phyloP scores from a whole-genome alignment of 257 asterid genomes.

The Gynochthodes officinalis region DNA sequence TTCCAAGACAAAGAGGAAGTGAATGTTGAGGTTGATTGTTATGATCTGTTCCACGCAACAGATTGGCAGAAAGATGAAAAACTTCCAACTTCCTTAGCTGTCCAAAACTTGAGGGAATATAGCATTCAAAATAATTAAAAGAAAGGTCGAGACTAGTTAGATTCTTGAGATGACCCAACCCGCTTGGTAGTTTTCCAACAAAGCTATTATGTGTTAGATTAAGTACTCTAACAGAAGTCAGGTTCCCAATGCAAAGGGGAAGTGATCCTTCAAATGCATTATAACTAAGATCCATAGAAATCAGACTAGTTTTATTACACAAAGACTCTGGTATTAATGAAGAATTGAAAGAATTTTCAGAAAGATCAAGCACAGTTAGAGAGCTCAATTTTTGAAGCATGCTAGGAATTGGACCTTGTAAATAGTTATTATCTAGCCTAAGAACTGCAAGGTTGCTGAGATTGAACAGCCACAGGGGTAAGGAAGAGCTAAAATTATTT shows the following conservation, averaged over 20 bases:
- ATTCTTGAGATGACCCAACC: too few species aligned
- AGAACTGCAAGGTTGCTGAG: not conserved
- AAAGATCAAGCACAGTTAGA: not conserved
- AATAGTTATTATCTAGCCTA: not conserved
- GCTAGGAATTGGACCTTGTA: not conserved
- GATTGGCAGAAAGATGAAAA: too few species aligned
- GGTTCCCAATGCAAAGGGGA: not conserved
- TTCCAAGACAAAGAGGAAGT: too few species aligned
- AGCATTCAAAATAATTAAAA: too few species aligned
- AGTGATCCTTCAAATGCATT: not conserved
- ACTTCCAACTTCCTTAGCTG: too few species aligned
- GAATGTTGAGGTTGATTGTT: too few species aligned
- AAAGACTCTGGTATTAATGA: not conserved
- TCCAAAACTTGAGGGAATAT: too few species aligned
- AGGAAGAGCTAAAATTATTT: slow-evolving; percentile 1
- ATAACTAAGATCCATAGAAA: not conserved
- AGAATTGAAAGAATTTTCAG: not conserved
- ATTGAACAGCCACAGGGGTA: slow-evolving; percentile 18
- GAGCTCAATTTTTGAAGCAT: too few species aligned
- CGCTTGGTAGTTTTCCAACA: too few species aligned
- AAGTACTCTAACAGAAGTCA: not conserved
- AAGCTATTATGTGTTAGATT: too few species aligned
- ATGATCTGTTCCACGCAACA: too few species aligned
- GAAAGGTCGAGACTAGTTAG: too few species aligned
- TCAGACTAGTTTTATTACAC: not conserved